Evolutionary conservation across 306 rosid genomes (phyloP).

Genomic region (Trifolium fragiferum): DNA sequence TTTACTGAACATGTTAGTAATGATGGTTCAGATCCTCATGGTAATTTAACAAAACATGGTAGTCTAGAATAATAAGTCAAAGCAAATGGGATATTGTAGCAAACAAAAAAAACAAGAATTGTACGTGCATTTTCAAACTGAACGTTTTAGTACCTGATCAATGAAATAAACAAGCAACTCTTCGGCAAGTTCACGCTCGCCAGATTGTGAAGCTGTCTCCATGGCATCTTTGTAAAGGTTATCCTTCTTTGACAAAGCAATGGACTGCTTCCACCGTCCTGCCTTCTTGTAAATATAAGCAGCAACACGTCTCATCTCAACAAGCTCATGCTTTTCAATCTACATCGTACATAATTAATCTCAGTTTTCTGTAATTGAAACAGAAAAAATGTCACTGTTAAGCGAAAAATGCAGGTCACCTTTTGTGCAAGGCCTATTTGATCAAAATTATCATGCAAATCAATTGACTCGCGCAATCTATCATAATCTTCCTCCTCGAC

Average conservation of each 20-base stretch:
- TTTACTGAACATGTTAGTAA: slow-evolving; percentile 3
- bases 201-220: slow-evolving; percentile 99
- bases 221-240: slow-evolving; percentile 99
- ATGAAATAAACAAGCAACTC: slow-evolving; percentile 97
- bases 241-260: slow-evolving; percentile 98
- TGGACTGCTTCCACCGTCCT: slow-evolving; percentile 99
- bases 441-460: slow-evolving; percentile 96
- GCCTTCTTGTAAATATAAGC: slow-evolving; percentile 99
- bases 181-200: slow-evolving; percentile 99
- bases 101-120: slow-evolving; percentile 28
- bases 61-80: slow-evolving; percentile 18
- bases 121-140: slow-evolving; percentile 15
- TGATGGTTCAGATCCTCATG: neutral
- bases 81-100: slow-evolving; percentile 26
- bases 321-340: slow-evolving; percentile 98
- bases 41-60: slow-evolving; percentile 13
- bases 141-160: slow-evolving; percentile 68
- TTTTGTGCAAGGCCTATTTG: slow-evolving; percentile 98
- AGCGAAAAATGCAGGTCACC: slow-evolving; percentile 56
- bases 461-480: slow-evolving; percentile 97
- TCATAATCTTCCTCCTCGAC: slow-evolving; percentile 99
- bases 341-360: slow-evolving; percentile 47
- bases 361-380: slow-evolving; percentile 38
- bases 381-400: slow-evolving; percentile 26
- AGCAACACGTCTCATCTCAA: slow-evolving; percentile 99